Percentiles rank a stretch among this genome's conserved stretches.
phyloP scores from a whole-genome alignment of 2,329 filamentous ascomycete species.

The Diaporthe batatas region DNA sequence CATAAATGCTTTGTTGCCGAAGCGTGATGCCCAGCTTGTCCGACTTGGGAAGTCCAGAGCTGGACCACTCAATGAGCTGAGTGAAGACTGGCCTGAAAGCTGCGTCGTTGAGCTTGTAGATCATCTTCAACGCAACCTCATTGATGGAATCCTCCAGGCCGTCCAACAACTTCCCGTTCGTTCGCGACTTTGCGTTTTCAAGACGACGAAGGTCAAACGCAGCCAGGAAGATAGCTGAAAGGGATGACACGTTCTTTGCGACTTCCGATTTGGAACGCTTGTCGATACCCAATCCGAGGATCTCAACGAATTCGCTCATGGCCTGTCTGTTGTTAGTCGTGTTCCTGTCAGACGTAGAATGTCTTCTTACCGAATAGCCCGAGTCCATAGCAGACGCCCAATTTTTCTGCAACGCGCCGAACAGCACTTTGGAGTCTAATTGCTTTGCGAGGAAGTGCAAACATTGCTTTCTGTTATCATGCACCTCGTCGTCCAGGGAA shows the following conservation, averaged over 20 bases:
- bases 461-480: slow-evolving; percentile 76
- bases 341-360: not conserved
- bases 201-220: slow-evolving; percentile 76
- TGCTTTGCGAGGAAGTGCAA: slow-evolving; percentile 81
- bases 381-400: slow-evolving; percentile 75
- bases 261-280: slow-evolving; percentile 83
- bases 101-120: slow-evolving; percentile 96
- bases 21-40: slow-evolving; percentile 70
- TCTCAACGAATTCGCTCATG: slow-evolving; percentile 75
- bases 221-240: slow-evolving; percentile 75
- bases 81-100: slow-evolving; percentile 93
- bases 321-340: slow-evolving; percentile 64
- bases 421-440: slow-evolving; percentile 81
- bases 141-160: slow-evolving; percentile 76
- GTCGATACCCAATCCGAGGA: slow-evolving; percentile 79
- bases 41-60: slow-evolving; percentile 70
- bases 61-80: slow-evolving; percentile 86
- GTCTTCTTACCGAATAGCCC: slow-evolving; percentile 70
- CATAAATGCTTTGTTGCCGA: slow-evolving; percentile 82
- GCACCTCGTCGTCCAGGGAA: slow-evolving; percentile 71
- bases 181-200: slow-evolving; percentile 61
- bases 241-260: slow-evolving; percentile 77
- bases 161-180: slow-evolving; percentile 54
- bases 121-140: slow-evolving; percentile 85
- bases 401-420: slow-evolving; percentile 78